Evolutionary conservation across 257 asterid species (phyloP), one percentile per base, ranked within the genome.

Genomic region (Prunella vulgaris): DNA sequence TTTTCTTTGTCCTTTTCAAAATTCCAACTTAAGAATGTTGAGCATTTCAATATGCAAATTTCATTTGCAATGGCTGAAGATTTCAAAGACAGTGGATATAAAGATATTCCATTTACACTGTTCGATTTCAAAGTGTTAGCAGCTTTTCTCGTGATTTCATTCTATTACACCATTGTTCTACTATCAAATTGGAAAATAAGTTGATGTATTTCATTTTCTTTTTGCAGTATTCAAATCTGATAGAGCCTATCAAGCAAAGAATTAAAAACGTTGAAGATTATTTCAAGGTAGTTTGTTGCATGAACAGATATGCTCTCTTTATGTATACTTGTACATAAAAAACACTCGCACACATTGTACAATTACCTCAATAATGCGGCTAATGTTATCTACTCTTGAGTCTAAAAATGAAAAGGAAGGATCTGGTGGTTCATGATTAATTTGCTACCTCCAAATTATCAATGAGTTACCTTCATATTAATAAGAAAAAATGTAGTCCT

Each of bases 241-340:
- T 93, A 66, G 84, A 88, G 86, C 86, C 99, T 25, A 76, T 84
- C 73, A 88, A 86, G 30, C 84, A 73, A 66, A 82, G 99, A 81
- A 84, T 79, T 85, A 79, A 79, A 70, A 81, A 84, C 54, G 97
- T 93, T 71, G 80, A 86, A 79, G 89, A 82, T 35, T 93, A 78
- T 81, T 84, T 90, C 12, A 87, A 90, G 97, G 96, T 90, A 82
- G 25, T 66, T 68, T 21, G 10, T 24, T 14, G 18, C 44, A 27
- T 40, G 27, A 13, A 1, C 66, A 46, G 48, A 48, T 70, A 72
- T 57, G 18, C 28, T 56, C 48, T 54, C 53, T 71, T 28, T 66
- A 22, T 57, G 3, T 32, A 38, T 40, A 58, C 2, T 14, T 15
- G 28, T 7, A 40, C n/a, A 40, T 30, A 5, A 28, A 56, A 6